Conservation (phyloP, 1,284 basidiomycete genomes). For the Austropuccinia psidii region DNA sequence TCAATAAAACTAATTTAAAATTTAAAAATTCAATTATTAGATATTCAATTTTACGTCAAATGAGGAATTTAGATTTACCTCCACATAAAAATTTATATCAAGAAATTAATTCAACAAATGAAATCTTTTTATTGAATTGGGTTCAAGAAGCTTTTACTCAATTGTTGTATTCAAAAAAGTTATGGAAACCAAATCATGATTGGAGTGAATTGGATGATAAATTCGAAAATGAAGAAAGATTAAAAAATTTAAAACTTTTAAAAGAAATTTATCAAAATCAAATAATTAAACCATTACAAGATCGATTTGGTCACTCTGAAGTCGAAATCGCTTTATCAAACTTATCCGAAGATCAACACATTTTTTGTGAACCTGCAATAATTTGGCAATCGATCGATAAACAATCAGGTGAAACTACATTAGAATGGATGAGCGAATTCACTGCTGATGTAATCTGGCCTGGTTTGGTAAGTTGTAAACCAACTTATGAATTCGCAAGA, state of each 20-base stretch:
- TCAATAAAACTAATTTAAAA: too few species aligned
- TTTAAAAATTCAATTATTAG: slow-evolving; percentile 8
- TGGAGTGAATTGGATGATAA: slow-evolving; percentile 9
- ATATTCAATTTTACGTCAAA: slow-evolving; percentile 10
- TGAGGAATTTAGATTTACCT: slow-evolving; percentile 26
- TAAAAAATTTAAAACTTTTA: slow-evolving; percentile 1
- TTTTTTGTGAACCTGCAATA: slow-evolving; percentile 7
- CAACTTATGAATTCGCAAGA: background rate
- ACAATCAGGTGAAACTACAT: background rate
- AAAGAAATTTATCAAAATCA: slow-evolving; percentile 1
- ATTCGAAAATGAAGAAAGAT: background rate
- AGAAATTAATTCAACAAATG: background rate
- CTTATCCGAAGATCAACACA: background rate
- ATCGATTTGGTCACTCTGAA: background rate
- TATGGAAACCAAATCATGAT: slow-evolving; percentile 24
- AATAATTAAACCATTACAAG: background rate
- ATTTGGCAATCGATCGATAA: slow-evolving; percentile 6
- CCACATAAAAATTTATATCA: slow-evolving; percentile 12
- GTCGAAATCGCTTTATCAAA: background rate
- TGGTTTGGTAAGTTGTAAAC: slow-evolving; percentile 10
- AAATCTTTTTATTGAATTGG: slow-evolving; percentile 9
- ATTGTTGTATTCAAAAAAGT: slow-evolving; percentile 18
- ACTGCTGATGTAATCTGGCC: slow-evolving; percentile 29
- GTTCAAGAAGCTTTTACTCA: slow-evolving; percentile 16
- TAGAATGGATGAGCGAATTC: slow-evolving; percentile 34